These are phyloP conservation scores for Chrysoporthe puriensis DNA, from an alignment of 2,329 filamentous ascomycete species.

Conservation along the genomic window DNA sequence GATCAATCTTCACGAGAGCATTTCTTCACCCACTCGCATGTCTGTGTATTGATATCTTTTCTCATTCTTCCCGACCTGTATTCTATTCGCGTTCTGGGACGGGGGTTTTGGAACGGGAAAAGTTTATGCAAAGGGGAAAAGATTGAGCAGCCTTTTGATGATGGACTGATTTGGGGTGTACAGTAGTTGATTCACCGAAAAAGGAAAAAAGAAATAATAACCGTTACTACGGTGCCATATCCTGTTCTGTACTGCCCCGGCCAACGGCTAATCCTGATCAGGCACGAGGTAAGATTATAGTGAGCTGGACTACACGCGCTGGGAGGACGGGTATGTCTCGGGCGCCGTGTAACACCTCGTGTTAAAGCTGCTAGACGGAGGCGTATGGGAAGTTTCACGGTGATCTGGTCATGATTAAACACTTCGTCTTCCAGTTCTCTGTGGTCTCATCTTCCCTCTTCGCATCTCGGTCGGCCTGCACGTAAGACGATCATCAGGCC, in stretches of 20 bases:
- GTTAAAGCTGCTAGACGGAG: too few relatives aligned
- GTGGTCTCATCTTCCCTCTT: too few relatives aligned
- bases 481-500: not conserved
- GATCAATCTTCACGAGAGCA: constrained; percentile 35
- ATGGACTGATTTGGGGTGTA: constrained; percentile 29
- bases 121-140: constrained; percentile 23
- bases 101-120: constrained; percentile 30
- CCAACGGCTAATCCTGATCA: not conserved
- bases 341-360: too few relatives aligned
- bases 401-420: too few relatives aligned
- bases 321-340: too few relatives aligned
- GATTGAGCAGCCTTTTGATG: constrained; percentile 22
- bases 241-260: not conserved
- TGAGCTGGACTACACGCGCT: too few relatives aligned
- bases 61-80: constrained; percentile 41
- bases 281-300: not conserved
- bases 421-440: too few relatives aligned
- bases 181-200: constrained; percentile 30
- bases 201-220: not conserved
- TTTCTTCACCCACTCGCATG: constrained; percentile 26
- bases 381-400: too few relatives aligned
- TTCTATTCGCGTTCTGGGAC: constrained; percentile 39
- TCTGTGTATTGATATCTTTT: constrained; percentile 43
- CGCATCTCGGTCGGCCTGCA: too few relatives aligned
- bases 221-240: constrained; percentile 4